These are phyloP conservation scores for Wickerhamomyces bisporus DNA, from an alignment of 805 yeast species.

Conservation along the genomic window DNA sequence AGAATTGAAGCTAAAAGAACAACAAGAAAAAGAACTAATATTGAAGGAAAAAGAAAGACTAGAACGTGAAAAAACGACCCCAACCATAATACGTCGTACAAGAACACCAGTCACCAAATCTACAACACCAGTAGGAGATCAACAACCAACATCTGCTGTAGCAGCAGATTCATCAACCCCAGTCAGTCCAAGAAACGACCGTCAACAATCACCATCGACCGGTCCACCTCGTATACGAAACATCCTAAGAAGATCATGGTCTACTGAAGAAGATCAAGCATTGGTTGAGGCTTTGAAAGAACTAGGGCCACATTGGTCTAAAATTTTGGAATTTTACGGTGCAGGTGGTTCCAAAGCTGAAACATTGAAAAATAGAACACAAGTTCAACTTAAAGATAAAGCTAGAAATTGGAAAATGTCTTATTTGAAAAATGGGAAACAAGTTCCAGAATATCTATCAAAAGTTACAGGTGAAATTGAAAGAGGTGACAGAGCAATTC, in stretches of 20 bases:
- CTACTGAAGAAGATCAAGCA: constrained; percentile 82
- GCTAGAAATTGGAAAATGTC: constrained; percentile 95
- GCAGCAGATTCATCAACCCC: no score
- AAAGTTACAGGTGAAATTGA: constrained; percentile 87
- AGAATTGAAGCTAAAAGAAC: constrained; percentile 13
- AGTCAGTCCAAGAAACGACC: constrained; percentile 13
- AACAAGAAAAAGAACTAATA: constrained; percentile 11
- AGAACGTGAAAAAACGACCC: constrained; percentile 2
- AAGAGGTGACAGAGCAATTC: constrained; percentile 39
- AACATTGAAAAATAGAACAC: constrained; percentile 78
- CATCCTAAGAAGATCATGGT: constrained; percentile 68
- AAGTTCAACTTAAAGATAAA: constrained; percentile 91
- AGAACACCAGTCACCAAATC: constrained; percentile 3
- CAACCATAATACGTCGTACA: constrained; percentile 5
- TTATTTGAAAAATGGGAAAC: constrained; percentile 66
- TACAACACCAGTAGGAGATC: constrained; percentile 2
- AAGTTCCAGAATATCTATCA: constrained; percentile 72
- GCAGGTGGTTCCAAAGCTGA: constrained; percentile 89
- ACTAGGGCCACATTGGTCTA: constrained; percentile 92
- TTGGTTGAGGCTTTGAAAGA: constrained; percentile 69
- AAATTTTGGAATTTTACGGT: constrained; percentile 84
- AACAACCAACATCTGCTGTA: no score
- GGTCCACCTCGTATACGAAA: constrained; percentile 12
- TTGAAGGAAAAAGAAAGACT: constrained; percentile 12
- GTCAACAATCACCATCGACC: constrained; percentile 1